phyloP scores from a whole-genome alignment of 2,329 filamentous ascomycete genomes.

The Neoscytalidium dimidiatum region DNA sequence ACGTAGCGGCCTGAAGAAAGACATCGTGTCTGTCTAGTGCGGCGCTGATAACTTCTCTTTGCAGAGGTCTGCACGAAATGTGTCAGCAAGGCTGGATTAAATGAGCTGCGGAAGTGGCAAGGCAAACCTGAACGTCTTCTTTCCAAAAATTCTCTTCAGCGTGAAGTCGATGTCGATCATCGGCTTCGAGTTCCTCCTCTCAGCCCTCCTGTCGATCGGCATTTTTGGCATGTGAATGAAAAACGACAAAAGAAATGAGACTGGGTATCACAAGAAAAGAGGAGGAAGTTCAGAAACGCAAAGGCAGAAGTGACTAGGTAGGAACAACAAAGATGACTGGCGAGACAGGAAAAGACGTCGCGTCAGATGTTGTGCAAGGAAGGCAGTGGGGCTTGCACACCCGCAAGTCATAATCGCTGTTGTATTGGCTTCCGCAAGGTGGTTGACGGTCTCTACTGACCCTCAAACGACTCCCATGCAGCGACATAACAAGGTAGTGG shows the following conservation, averaged over 20 bases:
- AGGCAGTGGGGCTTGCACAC: not conserved
- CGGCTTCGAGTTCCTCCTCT: constrained; percentile 29
- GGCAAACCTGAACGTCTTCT: constrained; percentile 68
- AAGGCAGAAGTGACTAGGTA: not conserved
- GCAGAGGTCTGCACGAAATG: constrained; percentile 65
- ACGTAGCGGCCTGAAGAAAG: constrained; percentile 87
- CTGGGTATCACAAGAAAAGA: not conserved
- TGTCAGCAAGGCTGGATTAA: not conserved
- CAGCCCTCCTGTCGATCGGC: constrained; percentile 33
- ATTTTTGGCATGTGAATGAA: constrained; percentile 23
- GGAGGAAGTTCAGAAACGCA: no score
- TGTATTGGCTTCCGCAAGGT: not conserved
- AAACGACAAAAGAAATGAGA: no score
- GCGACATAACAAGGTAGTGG: no score
- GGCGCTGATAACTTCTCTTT: constrained; percentile 83
- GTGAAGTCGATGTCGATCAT: constrained; percentile 70
- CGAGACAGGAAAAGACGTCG: not conserved
- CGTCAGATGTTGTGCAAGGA: not conserved
- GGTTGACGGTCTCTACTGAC: not conserved
- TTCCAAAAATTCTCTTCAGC: constrained; percentile 71
- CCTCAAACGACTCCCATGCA: no score
- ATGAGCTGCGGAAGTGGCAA: constrained; percentile 18
- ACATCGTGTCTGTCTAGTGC: constrained; percentile 84
- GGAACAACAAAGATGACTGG: not conserved
- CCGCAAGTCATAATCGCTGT: not conserved